Conservation (phyloP, 2,329 filamentous ascomycete genomes). For the Geosmithia putterillii region DNA sequence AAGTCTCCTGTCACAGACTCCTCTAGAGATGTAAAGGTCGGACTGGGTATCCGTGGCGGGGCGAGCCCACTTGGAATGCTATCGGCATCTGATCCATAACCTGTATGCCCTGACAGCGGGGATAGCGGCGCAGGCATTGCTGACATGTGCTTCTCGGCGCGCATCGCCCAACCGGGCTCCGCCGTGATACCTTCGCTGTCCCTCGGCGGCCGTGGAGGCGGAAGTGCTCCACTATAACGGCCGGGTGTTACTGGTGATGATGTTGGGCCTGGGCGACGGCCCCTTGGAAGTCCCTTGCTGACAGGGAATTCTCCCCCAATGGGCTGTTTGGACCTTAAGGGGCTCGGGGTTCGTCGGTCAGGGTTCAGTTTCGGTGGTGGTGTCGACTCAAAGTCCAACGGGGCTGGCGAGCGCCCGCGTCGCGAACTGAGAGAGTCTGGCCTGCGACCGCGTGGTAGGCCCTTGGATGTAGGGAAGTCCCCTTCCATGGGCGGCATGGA, state of each 20-base stretch:
- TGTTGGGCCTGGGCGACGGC: background rate
- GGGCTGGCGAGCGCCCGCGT: background rate
- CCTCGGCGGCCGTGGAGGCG: slow-evolving; percentile 2
- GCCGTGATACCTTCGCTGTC: slow-evolving; percentile 4
- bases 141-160: slow-evolving; percentile 15
- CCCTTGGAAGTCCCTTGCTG: slow-evolving; percentile 17
- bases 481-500: slow-evolving; percentile 13
- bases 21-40: slow-evolving; percentile 21
- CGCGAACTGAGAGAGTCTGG: slow-evolving; percentile 1
- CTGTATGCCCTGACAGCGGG: slow-evolving; percentile 8
- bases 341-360: slow-evolving; percentile 10
- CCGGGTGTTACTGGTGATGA: background rate
- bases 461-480: slow-evolving; percentile 19
- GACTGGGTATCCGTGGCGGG: slow-evolving; percentile 20
- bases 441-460: slow-evolving; percentile 21
- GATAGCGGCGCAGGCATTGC: slow-evolving; percentile 22
- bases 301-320: slow-evolving; percentile 20
- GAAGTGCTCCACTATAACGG: background rate
- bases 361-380: slow-evolving; percentile 4
- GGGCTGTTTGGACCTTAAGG: slow-evolving; percentile 5
- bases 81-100: background rate
- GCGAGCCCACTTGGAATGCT: background rate
- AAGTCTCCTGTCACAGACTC: slow-evolving; percentile 19
- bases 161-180: slow-evolving; percentile 16
- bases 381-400: slow-evolving; percentile 1